These are phyloP conservation scores for Sclerotinia borealis DNA, from an alignment of 2,329 filamentous ascomycete species.

Conservation along the genomic window DNA sequence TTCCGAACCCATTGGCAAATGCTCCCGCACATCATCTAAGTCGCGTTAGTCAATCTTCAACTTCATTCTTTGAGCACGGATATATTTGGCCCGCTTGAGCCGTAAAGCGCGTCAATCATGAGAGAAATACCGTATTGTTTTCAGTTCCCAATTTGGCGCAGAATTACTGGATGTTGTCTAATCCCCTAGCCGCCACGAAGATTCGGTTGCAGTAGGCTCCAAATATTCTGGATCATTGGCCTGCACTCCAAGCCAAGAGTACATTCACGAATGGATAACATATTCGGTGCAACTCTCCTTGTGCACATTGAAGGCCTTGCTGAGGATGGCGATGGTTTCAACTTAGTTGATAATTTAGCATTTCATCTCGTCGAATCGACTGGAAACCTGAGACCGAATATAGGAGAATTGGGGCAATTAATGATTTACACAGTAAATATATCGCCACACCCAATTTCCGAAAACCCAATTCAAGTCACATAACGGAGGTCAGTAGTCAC, in stretches of 20 bases:
- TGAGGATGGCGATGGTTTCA: background rate
- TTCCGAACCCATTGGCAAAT: background rate
- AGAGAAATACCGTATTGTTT: conserved; percentile 1
- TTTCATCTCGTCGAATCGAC: conserved; percentile 17
- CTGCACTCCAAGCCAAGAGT: conserved; percentile 7
- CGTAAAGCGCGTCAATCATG: conserved; percentile 3
- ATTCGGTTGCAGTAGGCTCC: background rate
- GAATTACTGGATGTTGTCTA: conserved; percentile 8
- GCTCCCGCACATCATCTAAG: conserved; percentile 6
- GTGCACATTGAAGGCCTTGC: conserved; percentile 11
- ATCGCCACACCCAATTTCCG: background rate
- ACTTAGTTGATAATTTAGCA: background rate
- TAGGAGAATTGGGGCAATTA: conserved; percentile 13
- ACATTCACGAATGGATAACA: conserved; percentile 9
- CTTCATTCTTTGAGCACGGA: background rate
- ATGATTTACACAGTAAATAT: too few relatives aligned
- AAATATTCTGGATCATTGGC: conserved; percentile 1
- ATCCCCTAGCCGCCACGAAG: background rate
- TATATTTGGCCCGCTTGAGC: conserved; percentile 6
- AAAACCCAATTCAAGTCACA: background rate
- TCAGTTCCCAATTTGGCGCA: conserved; percentile 1
- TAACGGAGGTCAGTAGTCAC: too few relatives aligned
- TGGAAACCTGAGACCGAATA: conserved; percentile 11
- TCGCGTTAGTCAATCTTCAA: conserved; percentile 8
- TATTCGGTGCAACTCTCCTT: conserved; percentile 14